These are phyloP conservation scores for Candida ortonii DNA, from an alignment of 805 yeast species.

Conservation along the genomic window DNA sequence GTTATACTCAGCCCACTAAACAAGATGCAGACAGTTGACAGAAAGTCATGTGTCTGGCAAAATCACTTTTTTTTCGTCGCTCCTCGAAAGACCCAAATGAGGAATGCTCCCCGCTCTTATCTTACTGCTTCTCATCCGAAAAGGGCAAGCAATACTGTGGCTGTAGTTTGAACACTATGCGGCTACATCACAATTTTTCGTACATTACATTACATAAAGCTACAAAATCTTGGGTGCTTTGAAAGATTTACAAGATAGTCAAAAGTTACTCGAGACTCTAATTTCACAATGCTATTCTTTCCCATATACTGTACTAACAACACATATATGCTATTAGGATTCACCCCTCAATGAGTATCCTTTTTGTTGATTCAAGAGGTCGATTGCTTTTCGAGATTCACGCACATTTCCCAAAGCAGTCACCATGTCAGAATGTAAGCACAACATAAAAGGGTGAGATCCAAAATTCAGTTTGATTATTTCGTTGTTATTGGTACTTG, in stretches of 20 bases:
- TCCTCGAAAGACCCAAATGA: no score
- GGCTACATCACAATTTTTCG: slow-evolving; percentile 5
- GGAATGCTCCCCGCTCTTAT: no score
- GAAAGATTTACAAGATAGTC: not conserved
- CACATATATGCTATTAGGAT: no score
- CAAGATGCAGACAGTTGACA: no score
- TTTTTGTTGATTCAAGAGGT: slow-evolving; percentile 21
- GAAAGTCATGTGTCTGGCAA: no score
- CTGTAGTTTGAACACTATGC: no score
- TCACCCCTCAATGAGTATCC: slow-evolving; percentile 8
- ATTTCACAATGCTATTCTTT: not conserved
- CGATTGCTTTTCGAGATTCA: slow-evolving; percentile 33
- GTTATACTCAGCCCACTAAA: no score
- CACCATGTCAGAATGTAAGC: slow-evolving; percentile 39
- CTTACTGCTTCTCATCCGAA: no score
- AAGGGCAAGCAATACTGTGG: no score
- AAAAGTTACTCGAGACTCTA: not conserved
- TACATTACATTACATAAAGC: slow-evolving; percentile 1
- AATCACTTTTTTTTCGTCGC: no score
- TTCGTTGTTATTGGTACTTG: slow-evolving; percentile 25
- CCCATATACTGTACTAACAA: no score
- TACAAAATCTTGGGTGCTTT: not conserved
- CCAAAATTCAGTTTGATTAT: slow-evolving; percentile 29
- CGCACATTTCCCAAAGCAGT: slow-evolving; percentile 34
- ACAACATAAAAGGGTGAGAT: slow-evolving; percentile 31